Evolutionary conservation across 495 filamentous ascomycete species (phyloP).

Genomic region (Penicillium paxilli): DNA sequence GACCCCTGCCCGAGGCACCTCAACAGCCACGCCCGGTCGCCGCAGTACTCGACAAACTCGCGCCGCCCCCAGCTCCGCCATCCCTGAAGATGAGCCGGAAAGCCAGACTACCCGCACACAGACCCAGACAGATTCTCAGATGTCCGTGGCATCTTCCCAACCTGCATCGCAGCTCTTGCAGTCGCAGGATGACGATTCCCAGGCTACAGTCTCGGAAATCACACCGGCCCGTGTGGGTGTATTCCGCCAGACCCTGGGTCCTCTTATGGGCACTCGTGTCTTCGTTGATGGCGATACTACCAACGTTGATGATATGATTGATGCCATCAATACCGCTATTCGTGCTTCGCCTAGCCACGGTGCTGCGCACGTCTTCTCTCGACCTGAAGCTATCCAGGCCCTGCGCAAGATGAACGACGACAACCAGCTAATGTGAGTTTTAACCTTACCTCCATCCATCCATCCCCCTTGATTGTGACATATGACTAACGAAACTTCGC

Average conservation of each 20-base stretch:
- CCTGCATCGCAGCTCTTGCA: conserved; percentile 66
- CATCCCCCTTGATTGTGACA: not conserved
- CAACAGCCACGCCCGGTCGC: conserved; percentile 35
- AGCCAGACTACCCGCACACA: conserved; percentile 42
- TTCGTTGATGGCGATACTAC: conserved; percentile 78
- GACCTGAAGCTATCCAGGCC: conserved; percentile 72
- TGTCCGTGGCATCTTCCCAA: conserved; percentile 65
- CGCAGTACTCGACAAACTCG: conserved; percentile 45
- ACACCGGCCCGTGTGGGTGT: conserved; percentile 61
- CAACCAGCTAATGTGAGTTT: conserved; percentile 91
- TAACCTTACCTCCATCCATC: not conserved
- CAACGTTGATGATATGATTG: conserved; percentile 70
- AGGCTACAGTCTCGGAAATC: conserved; percentile 51
- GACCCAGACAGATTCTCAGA: conserved; percentile 55
- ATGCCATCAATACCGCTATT: conserved; percentile 74
- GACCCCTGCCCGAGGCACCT: conserved; percentile 27
- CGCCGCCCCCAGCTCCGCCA: conserved; percentile 34
- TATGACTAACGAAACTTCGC: conserved; percentile 8
- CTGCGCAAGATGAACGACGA: conserved; percentile 74
- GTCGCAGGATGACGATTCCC: conserved; percentile 55
- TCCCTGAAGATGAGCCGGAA: conserved; percentile 38
- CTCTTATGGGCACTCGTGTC: conserved; percentile 71
- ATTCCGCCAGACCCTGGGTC: conserved; percentile 80
- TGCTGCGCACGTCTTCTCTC: conserved; percentile 57
- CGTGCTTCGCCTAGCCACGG: conserved; percentile 35